Conservation (phyloP, 352 stramenopile species). For the Globisporangium viniferum region DNA sequence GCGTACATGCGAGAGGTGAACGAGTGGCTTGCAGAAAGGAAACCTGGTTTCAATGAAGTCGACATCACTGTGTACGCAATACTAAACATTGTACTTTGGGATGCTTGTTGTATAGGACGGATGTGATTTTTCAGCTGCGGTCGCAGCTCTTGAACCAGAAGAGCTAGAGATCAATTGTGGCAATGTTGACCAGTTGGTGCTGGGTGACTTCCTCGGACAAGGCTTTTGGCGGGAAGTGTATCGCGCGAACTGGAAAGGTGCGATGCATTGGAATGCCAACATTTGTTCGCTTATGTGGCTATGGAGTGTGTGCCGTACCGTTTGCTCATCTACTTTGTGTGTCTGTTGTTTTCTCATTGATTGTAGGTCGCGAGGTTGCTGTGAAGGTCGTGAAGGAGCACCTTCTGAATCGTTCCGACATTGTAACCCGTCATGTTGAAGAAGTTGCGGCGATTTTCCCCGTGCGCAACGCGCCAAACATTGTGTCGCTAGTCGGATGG, state of each 20-base stretch:
- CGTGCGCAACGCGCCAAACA: slow-evolving; percentile 67
- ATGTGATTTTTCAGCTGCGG: slow-evolving; percentile 62
- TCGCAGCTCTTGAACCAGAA: slow-evolving; percentile 51
- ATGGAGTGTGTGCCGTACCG: background rate
- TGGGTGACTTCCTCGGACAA: slow-evolving; percentile 54
- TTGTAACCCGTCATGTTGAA: slow-evolving; percentile 71
- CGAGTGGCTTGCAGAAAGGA: background rate
- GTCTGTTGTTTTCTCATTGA: background rate
- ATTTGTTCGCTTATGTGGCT: background rate
- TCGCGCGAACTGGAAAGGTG: slow-evolving; percentile 71
- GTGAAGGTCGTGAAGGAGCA: slow-evolving; percentile 71
- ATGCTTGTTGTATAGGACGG: slow-evolving; percentile 28
- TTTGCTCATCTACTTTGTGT: background rate
- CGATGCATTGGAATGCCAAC: background rate
- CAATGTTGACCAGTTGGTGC: slow-evolving; percentile 55
- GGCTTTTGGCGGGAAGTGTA: slow-evolving; percentile 75
- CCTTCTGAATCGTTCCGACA: slow-evolving; percentile 48
- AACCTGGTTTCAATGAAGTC: background rate
- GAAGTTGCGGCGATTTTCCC: slow-evolving; percentile 66
- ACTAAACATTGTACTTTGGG: background rate
- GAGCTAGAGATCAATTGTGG: slow-evolving; percentile 65
- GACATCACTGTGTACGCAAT: background rate
- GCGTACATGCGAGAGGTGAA: slow-evolving; percentile 39
- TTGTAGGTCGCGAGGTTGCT: slow-evolving; percentile 47
- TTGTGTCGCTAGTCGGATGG: slow-evolving; percentile 68